Evolutionary conservation across 2,329 filamentous ascomycete species (phyloP).

Genomic region (Cercospora sp.): DNA sequence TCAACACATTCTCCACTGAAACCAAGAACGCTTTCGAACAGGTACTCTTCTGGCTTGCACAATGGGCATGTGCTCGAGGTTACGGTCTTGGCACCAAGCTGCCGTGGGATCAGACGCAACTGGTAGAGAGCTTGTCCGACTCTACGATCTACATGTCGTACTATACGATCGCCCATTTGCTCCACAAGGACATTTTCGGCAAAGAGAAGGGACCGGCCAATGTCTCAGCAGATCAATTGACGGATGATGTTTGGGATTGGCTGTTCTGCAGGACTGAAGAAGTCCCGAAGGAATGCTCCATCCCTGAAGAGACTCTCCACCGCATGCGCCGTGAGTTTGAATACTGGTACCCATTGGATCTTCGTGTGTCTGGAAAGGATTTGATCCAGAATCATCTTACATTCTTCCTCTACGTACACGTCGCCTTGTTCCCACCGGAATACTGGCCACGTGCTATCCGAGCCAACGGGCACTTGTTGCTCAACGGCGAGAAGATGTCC

Average conservation of each 20-base stretch:
- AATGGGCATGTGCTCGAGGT: slow-evolving; percentile 91
- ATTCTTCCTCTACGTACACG: slow-evolving; percentile 91
- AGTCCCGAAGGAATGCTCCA: slow-evolving; percentile 61
- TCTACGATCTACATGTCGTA: slow-evolving; percentile 90
- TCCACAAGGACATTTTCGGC: slow-evolving; percentile 80
- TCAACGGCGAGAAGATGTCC: slow-evolving; percentile 98
- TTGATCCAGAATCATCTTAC: slow-evolving; percentile 92
- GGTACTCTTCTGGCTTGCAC: slow-evolving; percentile 87
- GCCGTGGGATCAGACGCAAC: slow-evolving; percentile 86
- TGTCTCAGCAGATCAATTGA: slow-evolving; percentile 82
- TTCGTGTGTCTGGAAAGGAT: slow-evolving; percentile 88
- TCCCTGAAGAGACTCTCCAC: slow-evolving; percentile 71
- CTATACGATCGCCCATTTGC: slow-evolving; percentile 59
- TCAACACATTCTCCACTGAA: slow-evolving; percentile 74
- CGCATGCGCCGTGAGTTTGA: slow-evolving; percentile 88
- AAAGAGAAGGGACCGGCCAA: slow-evolving; percentile 66
- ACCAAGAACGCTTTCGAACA: slow-evolving; percentile 67
- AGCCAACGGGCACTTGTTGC: slow-evolving; percentile 86
- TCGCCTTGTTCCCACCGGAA: slow-evolving; percentile 81
- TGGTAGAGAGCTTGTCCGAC: slow-evolving; percentile 90
- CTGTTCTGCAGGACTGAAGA: slow-evolving; percentile 78
- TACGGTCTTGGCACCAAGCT: slow-evolving; percentile 93
- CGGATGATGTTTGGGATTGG: slow-evolving; percentile 94
- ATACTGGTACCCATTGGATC: slow-evolving; percentile 94
- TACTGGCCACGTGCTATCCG: slow-evolving; percentile 88